Evolutionary conservation across 805 yeast genomes (phyloP).

Genomic region (Saccharomycopsis babjevae): DNA sequence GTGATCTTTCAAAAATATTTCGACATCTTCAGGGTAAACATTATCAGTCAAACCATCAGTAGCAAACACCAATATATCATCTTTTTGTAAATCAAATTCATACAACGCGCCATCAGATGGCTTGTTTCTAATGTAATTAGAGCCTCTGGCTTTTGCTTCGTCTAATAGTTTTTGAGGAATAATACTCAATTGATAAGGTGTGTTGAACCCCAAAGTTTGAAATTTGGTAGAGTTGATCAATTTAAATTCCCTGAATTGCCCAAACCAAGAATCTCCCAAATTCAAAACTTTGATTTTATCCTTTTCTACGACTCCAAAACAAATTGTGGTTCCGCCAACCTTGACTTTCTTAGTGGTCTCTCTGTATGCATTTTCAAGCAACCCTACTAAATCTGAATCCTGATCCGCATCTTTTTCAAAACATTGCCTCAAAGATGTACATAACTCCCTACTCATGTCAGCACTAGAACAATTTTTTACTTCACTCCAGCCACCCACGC

Average conservation of each 20-base stretch:
- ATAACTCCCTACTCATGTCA: conserved; percentile 63
- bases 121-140: conserved; percentile 57
- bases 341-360: conserved; percentile 47
- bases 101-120: conserved; percentile 64
- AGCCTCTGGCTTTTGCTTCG: conserved; percentile 44
- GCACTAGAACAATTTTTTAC: conserved; percentile 86
- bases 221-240: conserved; percentile 58
- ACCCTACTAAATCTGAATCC: conserved; percentile 31
- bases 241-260: conserved; percentile 59
- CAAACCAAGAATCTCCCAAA: conserved; percentile 93
- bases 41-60: conserved; percentile 94
- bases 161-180: conserved; percentile 55
- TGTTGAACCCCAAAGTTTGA: conserved; percentile 82
- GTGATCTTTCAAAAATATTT: conserved; percentile 50
- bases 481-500: conserved; percentile 96
- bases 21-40: conserved; percentile 62
- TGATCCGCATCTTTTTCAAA: conserved; percentile 11
- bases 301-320: conserved; percentile 57
- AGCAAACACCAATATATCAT: conserved; percentile 75
- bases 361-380: conserved; percentile 49
- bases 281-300: conserved; percentile 58
- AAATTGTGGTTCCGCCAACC: conserved; percentile 92
- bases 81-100: conserved; percentile 50
- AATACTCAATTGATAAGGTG: conserved; percentile 84
- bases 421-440: conserved; percentile 30